Evolutionary conservation across 78 protist genomes (phyloP).

Genomic region (Reticulomyxa filosa): DNA sequence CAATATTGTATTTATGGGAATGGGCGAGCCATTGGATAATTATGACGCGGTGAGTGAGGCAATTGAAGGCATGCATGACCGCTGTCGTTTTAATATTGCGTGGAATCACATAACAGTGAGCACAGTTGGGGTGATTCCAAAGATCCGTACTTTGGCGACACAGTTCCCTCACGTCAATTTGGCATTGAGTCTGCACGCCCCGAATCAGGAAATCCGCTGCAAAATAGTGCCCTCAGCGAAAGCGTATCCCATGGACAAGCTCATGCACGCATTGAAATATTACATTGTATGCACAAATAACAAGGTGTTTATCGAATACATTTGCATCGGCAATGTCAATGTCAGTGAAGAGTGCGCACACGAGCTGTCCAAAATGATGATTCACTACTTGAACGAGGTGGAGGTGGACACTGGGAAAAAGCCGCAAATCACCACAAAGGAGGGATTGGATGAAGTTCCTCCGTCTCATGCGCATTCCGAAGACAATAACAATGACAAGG

Average conservation of each 20-base stretch:
- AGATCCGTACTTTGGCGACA: no score
- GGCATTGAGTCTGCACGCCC: not conserved
- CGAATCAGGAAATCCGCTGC: not conserved
- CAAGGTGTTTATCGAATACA: not conserved
- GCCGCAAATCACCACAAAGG: no score
- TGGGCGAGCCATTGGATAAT: constrained; percentile 3
- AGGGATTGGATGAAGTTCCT: no score
- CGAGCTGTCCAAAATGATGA: no score
- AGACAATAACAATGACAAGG: no score
- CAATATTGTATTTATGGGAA: constrained; percentile 5
- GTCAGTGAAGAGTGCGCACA: no score
- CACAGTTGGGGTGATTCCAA: not conserved
- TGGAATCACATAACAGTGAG: not conserved
- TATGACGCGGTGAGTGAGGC: not conserved
- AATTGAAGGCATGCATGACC: not conserved
- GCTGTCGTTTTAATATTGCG: not conserved
- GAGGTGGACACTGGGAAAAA: no score
- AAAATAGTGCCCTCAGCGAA: not conserved
- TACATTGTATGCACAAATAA: not conserved
- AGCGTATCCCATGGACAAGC: not conserved
- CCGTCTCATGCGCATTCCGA: no score
- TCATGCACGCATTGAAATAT: not conserved
- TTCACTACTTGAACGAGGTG: no score
- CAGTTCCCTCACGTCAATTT: no score
- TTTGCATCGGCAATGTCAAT: no score